phyloP scores from a whole-genome alignment of 1,284 basidiomycete species.

The Cutaneotrichosporon curvatum region DNA sequence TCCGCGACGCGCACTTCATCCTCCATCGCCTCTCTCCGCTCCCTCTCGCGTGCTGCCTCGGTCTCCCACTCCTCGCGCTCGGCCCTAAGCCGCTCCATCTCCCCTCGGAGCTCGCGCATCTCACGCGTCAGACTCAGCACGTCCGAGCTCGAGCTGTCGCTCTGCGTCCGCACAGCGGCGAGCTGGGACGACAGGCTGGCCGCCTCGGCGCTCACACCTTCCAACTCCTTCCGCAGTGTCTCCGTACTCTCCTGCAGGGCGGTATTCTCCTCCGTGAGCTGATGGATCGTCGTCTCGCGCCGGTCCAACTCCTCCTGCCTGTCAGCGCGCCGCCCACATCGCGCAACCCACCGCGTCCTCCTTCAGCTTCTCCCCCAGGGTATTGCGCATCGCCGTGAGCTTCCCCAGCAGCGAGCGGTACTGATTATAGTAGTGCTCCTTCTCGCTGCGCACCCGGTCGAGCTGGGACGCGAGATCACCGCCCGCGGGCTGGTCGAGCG shows the following conservation, averaged over 20 bases:
- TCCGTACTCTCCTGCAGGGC: slow-evolving; percentile 62
- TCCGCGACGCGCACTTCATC: slow-evolving; percentile 55
- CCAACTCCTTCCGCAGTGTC: slow-evolving; percentile 69
- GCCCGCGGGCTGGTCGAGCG: slow-evolving; percentile 8
- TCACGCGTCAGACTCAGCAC: slow-evolving; percentile 67
- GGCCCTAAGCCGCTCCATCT: slow-evolving; percentile 73
- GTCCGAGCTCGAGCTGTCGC: slow-evolving; percentile 59
- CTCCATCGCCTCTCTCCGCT: slow-evolving; percentile 61
- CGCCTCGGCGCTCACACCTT: slow-evolving; percentile 64
- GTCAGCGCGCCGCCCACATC: slow-evolving; percentile 1
- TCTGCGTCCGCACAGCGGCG: slow-evolving; percentile 48
- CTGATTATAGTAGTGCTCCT: slow-evolving; percentile 73
- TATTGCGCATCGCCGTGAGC: slow-evolving; percentile 85
- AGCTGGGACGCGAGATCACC: slow-evolving; percentile 32
- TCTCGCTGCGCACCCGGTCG: slow-evolving; percentile 57
- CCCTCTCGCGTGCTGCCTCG: slow-evolving; percentile 65
- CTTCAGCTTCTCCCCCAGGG: slow-evolving; percentile 86
- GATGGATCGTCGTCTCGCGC: slow-evolving; percentile 69
- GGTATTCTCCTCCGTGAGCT: slow-evolving; percentile 66
- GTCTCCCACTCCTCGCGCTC: slow-evolving; percentile 85
- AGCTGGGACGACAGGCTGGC: slow-evolving; percentile 64
- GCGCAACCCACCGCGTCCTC: slow-evolving; percentile 72
- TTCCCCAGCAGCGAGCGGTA: slow-evolving; percentile 81
- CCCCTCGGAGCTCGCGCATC: slow-evolving; percentile 67
- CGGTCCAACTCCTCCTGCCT: slow-evolving; percentile 89